A percentile compares a stretch with the other conserved stretches of the same genome.
Conservation (phyloP, 2,329 filamentous ascomycete genomes). For the Byssothecium circinans region DNA sequence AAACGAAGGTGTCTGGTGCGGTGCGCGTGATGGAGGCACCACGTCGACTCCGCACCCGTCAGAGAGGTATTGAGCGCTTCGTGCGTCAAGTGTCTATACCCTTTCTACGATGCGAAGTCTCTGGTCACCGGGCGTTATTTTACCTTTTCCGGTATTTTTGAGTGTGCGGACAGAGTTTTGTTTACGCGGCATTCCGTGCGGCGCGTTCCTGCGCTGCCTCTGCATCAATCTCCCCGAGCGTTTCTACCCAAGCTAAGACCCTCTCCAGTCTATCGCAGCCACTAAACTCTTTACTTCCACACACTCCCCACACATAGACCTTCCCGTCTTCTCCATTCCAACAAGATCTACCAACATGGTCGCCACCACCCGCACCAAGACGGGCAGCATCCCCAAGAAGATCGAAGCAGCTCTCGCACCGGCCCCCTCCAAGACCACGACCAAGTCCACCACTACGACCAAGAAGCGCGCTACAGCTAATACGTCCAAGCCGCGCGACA, state of each 20-base stretch:
- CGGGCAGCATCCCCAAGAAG: constrained; percentile 44
- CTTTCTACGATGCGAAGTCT: neutral
- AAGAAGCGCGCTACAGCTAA: constrained; percentile 44
- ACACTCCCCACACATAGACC: neutral
- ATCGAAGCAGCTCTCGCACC: constrained; percentile 46
- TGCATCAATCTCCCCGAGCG: neutral
- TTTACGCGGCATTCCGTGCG: neutral
- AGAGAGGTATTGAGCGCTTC: constrained; percentile 3
- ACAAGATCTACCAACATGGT: constrained; percentile 19
- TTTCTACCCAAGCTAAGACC: neutral
- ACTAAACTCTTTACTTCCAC: neutral
- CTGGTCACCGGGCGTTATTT: constrained; percentile 2
- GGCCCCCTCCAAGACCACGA: constrained; percentile 45
- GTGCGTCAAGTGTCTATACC: too few species aligned
- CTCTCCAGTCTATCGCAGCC: neutral
- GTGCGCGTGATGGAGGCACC: constrained; percentile 2
- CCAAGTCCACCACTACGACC: constrained; percentile 29
- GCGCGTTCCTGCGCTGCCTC: neutral
- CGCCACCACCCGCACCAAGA: constrained; percentile 46
- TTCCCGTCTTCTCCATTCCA: neutral
- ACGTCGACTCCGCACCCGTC: constrained; percentile 6
- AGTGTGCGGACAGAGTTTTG: neutral
- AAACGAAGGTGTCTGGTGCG: neutral
- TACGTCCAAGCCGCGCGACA: constrained; percentile 38
- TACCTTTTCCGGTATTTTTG: neutral